Conservation (phyloP, 2,329 filamentous ascomycete genomes). For the Fusarium floridanum region DNA sequence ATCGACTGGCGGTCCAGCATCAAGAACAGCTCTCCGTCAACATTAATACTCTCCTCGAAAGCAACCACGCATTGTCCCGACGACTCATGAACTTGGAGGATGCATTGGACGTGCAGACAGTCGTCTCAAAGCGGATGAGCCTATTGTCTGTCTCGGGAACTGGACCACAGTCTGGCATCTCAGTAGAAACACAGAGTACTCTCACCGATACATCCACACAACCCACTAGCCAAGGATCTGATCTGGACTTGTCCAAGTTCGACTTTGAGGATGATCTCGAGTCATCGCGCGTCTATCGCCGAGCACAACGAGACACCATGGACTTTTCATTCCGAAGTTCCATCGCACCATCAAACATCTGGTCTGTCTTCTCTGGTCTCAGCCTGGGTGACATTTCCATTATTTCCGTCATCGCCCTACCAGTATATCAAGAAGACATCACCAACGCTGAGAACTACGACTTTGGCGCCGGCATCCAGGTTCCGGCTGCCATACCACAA, state of each 20-base stretch:
- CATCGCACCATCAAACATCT: not conserved
- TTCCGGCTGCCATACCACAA: not conserved
- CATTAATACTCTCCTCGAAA: constrained; percentile 12
- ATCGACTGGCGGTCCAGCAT: not conserved
- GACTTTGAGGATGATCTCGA: constrained; percentile 16
- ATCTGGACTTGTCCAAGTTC: not conserved
- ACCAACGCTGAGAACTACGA: constrained; percentile 16
- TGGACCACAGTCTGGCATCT: not conserved
- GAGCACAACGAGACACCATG: constrained; percentile 14
- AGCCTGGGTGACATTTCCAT: constrained; percentile 14
- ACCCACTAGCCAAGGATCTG: not conserved
- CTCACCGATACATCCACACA: not conserved
- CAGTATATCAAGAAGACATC: constrained; percentile 18
- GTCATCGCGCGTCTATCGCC: constrained; percentile 19
- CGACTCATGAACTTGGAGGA: constrained; percentile 17
- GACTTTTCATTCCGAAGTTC: constrained; percentile 25
- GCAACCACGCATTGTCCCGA: not conserved
- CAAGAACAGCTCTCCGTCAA: constrained; percentile 43
- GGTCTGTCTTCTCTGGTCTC: constrained; percentile 14
- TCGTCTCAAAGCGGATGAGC: constrained; percentile 7
- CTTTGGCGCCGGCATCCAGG: constrained; percentile 4
- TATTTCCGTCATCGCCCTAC: constrained; percentile 14
- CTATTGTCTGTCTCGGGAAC: not conserved
- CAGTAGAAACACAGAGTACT: not conserved
- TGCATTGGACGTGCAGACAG: not conserved